Conservation (phyloP, 139 green algal species). For the Tetradesmus lagerheimii region DNA sequence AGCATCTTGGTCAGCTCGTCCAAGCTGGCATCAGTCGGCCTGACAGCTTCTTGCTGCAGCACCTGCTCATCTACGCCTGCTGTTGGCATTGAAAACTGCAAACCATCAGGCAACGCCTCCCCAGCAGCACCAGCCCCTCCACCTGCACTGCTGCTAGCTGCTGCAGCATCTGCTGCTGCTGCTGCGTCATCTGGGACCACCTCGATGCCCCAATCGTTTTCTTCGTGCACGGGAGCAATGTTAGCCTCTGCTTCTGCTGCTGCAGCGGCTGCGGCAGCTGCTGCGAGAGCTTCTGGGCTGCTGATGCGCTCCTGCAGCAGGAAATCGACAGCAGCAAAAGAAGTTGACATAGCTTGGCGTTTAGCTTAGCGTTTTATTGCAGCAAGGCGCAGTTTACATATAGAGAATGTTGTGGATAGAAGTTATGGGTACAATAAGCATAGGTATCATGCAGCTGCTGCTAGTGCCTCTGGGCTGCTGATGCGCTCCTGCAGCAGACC, state of each 20-base stretch:
- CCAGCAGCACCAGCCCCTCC: neutral
- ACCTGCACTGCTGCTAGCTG: neutral
- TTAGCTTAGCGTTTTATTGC: too few relatives aligned
- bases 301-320: conserved; percentile 9
- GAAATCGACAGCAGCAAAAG: too few relatives aligned
- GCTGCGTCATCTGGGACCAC: conserved; percentile 55
- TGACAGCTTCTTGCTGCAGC: conserved; percentile 63
- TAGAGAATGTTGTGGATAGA: neutral
- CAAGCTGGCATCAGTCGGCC: conserved; percentile 58
- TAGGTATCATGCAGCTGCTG: neutral
- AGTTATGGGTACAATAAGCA: conserved; percentile 25
- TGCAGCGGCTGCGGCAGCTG: conserved; percentile 17
- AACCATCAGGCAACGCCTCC: conserved; percentile 70
- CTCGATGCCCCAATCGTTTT: conserved; percentile 94
- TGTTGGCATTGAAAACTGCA: conserved; percentile 72
- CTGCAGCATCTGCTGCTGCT: neutral
- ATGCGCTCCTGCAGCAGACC: neutral
- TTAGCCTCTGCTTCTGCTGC: conserved; percentile 57
- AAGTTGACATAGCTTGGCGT: too few relatives aligned
- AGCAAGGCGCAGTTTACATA: too few relatives aligned
- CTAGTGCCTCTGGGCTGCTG: too few relatives aligned
- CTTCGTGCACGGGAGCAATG: conserved; percentile 77
- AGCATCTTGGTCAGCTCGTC: conserved; percentile 87
- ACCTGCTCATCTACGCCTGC: conserved; percentile 57
- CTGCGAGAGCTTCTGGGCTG: conserved; percentile 19